Evolutionary conservation across 2,329 filamentous ascomycete species (phyloP).

Genomic region (Colletotrichum musae): DNA sequence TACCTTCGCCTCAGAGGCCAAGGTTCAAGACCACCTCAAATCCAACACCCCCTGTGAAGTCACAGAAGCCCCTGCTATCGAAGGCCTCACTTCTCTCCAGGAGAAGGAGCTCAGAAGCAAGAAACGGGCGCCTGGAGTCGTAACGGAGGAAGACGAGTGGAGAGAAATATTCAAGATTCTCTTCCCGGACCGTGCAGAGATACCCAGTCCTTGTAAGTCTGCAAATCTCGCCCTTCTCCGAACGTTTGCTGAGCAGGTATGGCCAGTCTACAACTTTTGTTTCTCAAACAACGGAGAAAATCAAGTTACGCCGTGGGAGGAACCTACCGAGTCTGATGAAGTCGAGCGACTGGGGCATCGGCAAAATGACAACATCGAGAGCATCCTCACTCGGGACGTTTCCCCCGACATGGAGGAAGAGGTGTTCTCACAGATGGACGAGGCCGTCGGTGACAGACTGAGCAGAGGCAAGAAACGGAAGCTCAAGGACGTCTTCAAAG

Average conservation of each 20-base stretch:
- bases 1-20: neutral
- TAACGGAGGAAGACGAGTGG: slow-evolving; percentile 17
- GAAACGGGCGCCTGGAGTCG: neutral
- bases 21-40: neutral
- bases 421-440: neutral
- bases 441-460: neutral
- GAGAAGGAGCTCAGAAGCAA: slow-evolving; percentile 2
- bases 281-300: too few species aligned
- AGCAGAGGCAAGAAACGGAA: neutral
- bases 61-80: neutral
- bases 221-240: too few species aligned
- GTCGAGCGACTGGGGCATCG: too few species aligned
- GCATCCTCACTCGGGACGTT: neutral
- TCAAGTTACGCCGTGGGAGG: too few species aligned
- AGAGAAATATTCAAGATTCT: slow-evolving; percentile 1
- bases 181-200: neutral
- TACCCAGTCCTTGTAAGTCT: slow-evolving; percentile 14
- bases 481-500: neutral
- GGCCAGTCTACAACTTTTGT: too few species aligned
- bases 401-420: neutral
- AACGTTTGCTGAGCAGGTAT: too few species aligned
- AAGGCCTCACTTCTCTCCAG: neutral
- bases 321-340: too few species aligned
- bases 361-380: neutral
- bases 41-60: neutral